Percentiles rank a stretch among this genome's conserved stretches.
Conservation (phyloP, 2,329 filamentous ascomycete genomes). For the Monilinia laxa region DNA sequence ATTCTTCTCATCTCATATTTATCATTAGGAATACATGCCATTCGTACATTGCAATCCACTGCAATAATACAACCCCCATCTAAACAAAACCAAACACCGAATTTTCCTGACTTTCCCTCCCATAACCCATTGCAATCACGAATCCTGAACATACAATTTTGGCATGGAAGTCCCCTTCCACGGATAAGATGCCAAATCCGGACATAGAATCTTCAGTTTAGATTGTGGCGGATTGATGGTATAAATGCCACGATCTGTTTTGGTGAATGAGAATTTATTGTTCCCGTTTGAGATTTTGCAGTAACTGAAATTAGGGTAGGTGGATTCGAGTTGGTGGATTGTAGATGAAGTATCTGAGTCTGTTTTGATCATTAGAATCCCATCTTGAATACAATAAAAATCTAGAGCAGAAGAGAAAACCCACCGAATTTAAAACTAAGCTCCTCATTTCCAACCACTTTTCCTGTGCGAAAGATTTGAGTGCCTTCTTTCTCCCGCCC, state of each 20-base stretch:
- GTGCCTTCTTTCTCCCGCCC: neutral
- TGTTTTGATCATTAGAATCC: neutral
- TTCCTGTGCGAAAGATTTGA: conserved; percentile 1
- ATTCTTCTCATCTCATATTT: neutral
- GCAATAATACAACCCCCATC: neutral
- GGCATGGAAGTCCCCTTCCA: conserved; percentile 14
- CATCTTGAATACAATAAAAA: neutral
- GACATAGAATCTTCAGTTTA: conserved; percentile 3
- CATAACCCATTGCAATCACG: neutral
- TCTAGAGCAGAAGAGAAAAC: neutral
- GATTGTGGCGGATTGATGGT: conserved; percentile 1
- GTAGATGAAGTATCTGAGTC: neutral
- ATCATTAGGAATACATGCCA: neutral
- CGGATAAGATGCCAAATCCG: conserved; percentile 13
- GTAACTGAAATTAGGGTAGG: neutral
- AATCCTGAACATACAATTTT: conserved; percentile 5
- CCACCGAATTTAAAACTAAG: conserved; percentile 5
- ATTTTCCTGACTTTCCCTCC: neutral
- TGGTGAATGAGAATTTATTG: conserved; percentile 9
- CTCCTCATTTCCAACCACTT: conserved; percentile 5
- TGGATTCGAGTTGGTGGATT: conserved; percentile 14
- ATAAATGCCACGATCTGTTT: conserved; percentile 12
- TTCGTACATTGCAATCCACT: neutral
- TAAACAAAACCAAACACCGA: neutral
- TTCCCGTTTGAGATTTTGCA: conserved; percentile 11